phyloP scores from a whole-genome alignment of 257 asterid species.

The Thymus mandschuricus region DNA sequence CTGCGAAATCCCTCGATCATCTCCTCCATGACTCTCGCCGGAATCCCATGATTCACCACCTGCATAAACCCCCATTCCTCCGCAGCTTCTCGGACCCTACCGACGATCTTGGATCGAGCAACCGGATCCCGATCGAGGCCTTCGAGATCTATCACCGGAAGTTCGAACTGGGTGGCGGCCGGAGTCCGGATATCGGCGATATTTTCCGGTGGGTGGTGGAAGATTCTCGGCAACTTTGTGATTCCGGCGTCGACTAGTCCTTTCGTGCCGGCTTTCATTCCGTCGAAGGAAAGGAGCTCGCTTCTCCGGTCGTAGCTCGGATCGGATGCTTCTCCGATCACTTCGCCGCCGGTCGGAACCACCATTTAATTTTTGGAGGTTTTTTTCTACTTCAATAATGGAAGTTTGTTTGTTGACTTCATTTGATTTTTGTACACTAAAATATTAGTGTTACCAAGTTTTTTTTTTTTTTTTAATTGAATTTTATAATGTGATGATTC shows the following conservation, averaged over 20 bases:
- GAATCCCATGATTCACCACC: constrained; percentile 47
- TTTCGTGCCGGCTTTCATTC: constrained; percentile 53
- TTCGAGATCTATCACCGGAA: constrained; percentile 44
- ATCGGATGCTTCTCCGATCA: not conserved
- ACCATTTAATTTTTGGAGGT: not conserved
- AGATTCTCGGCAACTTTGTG: constrained; percentile 45
- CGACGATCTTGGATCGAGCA: constrained; percentile 16
- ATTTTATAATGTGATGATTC: too few species aligned
- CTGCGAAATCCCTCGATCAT: constrained; percentile 36
- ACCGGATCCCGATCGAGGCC: constrained; percentile 13
- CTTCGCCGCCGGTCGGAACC: not conserved
- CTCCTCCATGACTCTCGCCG: constrained; percentile 26
- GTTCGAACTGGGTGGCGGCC: not conserved
- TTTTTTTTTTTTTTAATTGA: too few species aligned
- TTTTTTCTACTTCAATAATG: too few species aligned
- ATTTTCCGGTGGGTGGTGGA: constrained; percentile 31
- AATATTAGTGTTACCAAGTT: too few species aligned
- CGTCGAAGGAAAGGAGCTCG: constrained; percentile 51
- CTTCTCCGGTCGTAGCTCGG: not conserved
- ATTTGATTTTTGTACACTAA: too few species aligned
- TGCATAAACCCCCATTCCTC: constrained; percentile 40
- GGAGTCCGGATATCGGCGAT: not conserved
- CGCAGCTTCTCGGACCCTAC: constrained; percentile 31
- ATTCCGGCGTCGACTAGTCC: constrained; percentile 53
- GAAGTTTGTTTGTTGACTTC: too few species aligned